phyloP scores from a whole-genome alignment of 371 early-diverging fungal species.

The Polyrhizophydium stewartii region DNA sequence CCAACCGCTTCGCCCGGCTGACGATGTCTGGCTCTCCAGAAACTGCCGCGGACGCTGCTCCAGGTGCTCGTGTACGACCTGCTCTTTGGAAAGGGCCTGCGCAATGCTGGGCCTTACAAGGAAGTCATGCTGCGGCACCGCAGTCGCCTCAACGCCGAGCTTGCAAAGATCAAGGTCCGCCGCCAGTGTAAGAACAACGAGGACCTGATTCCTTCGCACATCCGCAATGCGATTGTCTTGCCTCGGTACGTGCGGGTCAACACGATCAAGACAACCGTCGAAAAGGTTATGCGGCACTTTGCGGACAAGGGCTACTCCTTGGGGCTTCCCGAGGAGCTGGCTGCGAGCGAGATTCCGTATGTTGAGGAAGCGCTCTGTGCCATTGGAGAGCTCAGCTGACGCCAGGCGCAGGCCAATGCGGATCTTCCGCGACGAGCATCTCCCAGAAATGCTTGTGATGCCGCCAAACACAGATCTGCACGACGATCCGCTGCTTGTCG shows the following conservation, averaged over 20 bases:
- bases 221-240: conserved; percentile 50
- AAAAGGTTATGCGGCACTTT: conserved; percentile 61
- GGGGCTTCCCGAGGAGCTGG: neutral
- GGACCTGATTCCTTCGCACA: conserved; percentile 63
- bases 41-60: conserved; percentile 15
- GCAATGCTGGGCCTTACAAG: conserved; percentile 62
- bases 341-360: neutral
- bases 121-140: conserved; percentile 63
- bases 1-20: neutral
- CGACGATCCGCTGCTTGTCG: conserved; percentile 63
- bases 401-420: conserved; percentile 14
- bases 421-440: conserved; percentile 59
- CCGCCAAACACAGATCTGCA: conserved; percentile 85
- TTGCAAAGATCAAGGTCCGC: conserved; percentile 69
- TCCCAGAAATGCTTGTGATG: conserved; percentile 79
- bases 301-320: conserved; percentile 3
- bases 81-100: conserved; percentile 70
- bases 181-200: conserved; percentile 55
- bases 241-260: conserved; percentile 77
- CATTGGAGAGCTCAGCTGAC: no score
- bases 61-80: conserved; percentile 76
- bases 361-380: conserved; percentile 1
- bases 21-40: neutral
- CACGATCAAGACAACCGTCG: conserved; percentile 58
- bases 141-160: conserved; percentile 64